Evolutionary conservation across 2,329 filamentous ascomycete genomes (phyloP).

Genomic region (Hypoxylon sp.): DNA sequence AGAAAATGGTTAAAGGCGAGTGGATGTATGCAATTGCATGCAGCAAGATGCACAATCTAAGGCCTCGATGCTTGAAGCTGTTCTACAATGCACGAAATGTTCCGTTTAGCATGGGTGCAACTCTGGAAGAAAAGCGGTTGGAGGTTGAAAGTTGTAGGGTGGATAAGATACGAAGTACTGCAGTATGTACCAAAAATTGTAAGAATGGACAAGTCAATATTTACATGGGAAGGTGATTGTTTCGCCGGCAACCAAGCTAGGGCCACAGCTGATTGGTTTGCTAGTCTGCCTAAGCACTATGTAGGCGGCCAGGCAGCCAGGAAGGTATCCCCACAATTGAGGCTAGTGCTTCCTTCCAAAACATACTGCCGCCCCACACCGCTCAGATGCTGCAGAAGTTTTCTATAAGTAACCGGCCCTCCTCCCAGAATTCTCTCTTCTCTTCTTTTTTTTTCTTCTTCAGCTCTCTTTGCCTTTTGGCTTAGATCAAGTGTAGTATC

Average conservation of each 20-base stretch:
- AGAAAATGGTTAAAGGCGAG: slow-evolving; percentile 16
- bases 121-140: slow-evolving; percentile 31
- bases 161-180: slow-evolving; percentile 17
- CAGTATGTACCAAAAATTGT: slow-evolving; percentile 1
- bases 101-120: slow-evolving; percentile 31
- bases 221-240: slow-evolving; percentile 32
- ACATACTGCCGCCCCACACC: slow-evolving; percentile 6
- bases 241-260: slow-evolving; percentile 35
- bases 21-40: slow-evolving; percentile 33
- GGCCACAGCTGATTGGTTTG: slow-evolving; percentile 9
- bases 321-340: slow-evolving; percentile 6
- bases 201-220: slow-evolving; percentile 32
- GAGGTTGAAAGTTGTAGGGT: slow-evolving; percentile 23
- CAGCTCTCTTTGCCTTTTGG: slow-evolving; percentile 43
- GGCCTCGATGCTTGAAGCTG: background rate
- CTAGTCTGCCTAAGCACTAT: background rate
- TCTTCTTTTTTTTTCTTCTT: slow-evolving; percentile 29
- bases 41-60: slow-evolving; percentile 30
- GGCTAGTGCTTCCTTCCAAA: slow-evolving; percentile 22
- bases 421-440: slow-evolving; percentile 4
- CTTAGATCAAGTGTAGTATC: slow-evolving; percentile 43
- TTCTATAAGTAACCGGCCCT: slow-evolving; percentile 4
- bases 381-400: background rate
- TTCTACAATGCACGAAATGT: slow-evolving; percentile 40
- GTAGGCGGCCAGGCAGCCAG: background rate